Base-by-base conservation (phyloP, 2,329 filamentous ascomycete species). In the Paracorniculantispora psalliotae region DNA sequence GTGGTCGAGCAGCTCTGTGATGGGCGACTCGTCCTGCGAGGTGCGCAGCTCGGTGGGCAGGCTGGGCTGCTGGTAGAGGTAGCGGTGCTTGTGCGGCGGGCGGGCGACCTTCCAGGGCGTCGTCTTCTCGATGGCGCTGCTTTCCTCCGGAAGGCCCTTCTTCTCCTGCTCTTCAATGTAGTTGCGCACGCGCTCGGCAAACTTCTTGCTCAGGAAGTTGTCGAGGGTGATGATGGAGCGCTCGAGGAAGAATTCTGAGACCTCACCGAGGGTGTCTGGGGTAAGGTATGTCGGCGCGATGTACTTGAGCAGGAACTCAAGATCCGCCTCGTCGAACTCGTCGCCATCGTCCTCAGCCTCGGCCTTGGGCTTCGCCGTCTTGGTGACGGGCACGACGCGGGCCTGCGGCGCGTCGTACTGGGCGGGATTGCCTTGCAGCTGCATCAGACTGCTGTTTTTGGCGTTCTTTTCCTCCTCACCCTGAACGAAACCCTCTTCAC, bases 11-110 rank as follows among this genome's bases (percentile, higher is more conserved):
- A 99, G 79, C 71, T 96, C 90, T 57, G 87, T 84, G 61, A 96
- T 81, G 0, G 90, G 82, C 15, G 82, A 83, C 53, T 77, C 72
- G 47, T 79, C 74, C 44, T 73, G 65, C 3, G 70, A 67, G 5
- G 71, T 68, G 49, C 71, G 71, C 53, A 72, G 64, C 53, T 75
- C 65, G 59, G 72, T 62, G 50, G 73, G 63, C 56, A 74, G 73
- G 52, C 68, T 79, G 64, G 75, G 77, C 65, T 91, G 86, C 61
- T 90, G 82, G 73, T 94, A 99, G 2, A 96, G 79, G 72, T 89
- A 99, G 15, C 92, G 90, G 70, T 97, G 92, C 77, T 99, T 99
- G 76, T 99, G 92, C 0, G 94, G 94, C 41, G 94, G 94, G 33
- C 85, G 83, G 7, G 94, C 90, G 9, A 96, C 88, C 61, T 81